A percentile compares a stretch with the other conserved stretches of the same genome.
phyloP scores from a whole-genome alignment of 257 asterid genomes.

The Nyctanthes arbortristis region DNA sequence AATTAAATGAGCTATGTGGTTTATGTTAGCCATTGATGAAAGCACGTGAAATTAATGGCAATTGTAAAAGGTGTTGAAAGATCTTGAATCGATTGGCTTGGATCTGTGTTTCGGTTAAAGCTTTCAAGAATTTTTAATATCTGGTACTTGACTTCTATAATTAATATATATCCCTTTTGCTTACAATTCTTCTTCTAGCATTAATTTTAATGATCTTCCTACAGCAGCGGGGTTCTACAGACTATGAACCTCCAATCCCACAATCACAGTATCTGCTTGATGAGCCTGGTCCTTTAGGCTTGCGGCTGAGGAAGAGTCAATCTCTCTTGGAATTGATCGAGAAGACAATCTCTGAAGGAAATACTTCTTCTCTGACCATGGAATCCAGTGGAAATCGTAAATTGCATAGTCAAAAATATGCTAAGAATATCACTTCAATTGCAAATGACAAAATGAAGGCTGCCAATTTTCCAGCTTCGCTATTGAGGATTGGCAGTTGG shows the following conservation, averaged over 20 bases:
- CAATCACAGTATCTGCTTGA: slow-evolving; percentile 54
- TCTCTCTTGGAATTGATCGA: slow-evolving; percentile 72
- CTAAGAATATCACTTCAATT: slow-evolving; percentile 33
- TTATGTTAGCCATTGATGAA: not conserved
- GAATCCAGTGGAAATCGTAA: slow-evolving; percentile 23
- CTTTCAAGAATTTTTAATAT: not conserved
- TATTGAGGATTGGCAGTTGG: slow-evolving; percentile 80
- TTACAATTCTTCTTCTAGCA: not conserved
- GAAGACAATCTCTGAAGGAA: slow-evolving; percentile 54
- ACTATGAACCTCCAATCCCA: slow-evolving; percentile 31
- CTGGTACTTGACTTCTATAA: not conserved
- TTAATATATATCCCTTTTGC: not conserved
- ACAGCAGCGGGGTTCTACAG: slow-evolving; percentile 38
- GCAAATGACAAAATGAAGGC: slow-evolving; percentile 78
- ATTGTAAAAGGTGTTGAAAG: not conserved
- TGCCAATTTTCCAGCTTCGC: slow-evolving; percentile 63
- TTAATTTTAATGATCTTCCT: not conserved
- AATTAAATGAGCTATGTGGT: not conserved
- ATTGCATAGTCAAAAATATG: slow-evolving; percentile 36
- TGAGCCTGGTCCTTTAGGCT: slow-evolving; percentile 84
- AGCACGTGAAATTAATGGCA: not conserved
- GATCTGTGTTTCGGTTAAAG: not conserved
- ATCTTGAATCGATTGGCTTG: not conserved
- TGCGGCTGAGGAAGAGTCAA: slow-evolving; percentile 69
- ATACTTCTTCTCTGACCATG: slow-evolving; percentile 23